Conservation (phyloP, 768 basidiomycete genomes). For the Hypholoma sublateritium region DNA sequence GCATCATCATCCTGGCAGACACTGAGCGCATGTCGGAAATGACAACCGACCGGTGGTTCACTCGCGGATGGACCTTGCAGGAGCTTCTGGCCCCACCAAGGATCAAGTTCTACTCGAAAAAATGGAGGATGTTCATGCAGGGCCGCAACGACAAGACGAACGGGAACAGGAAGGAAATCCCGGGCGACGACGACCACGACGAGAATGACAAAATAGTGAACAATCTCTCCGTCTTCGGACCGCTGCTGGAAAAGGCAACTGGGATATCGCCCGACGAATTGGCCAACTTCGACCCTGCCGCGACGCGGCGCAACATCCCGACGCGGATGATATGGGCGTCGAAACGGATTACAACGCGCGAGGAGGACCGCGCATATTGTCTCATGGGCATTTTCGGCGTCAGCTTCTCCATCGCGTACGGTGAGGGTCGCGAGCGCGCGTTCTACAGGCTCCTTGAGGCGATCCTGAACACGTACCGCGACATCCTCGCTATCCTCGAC, state of each 20-base stretch:
- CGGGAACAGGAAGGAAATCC: not conserved
- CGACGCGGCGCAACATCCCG: constrained; percentile 1
- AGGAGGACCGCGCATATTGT: constrained; percentile 10
- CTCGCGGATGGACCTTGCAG: constrained; percentile 15
- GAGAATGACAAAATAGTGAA: not conserved
- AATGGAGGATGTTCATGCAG: constrained; percentile 1
- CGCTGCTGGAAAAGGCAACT: constrained; percentile 12
- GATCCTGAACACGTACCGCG: constrained; percentile 6
- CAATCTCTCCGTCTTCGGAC: not conserved
- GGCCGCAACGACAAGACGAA: constrained; percentile 5
- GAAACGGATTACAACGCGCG: constrained; percentile 5
- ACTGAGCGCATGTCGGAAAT: constrained; percentile 3
- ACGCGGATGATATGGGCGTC: constrained; percentile 12
- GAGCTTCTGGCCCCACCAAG: constrained; percentile 9
- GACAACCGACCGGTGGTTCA: constrained; percentile 11
- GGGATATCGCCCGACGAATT: constrained; percentile 8
- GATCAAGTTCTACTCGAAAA: constrained; percentile 8
- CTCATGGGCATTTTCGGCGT: constrained; percentile 13
- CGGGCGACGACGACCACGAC: not conserved
- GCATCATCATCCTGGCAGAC: constrained; percentile 8
- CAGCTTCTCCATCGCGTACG: constrained; percentile 13
- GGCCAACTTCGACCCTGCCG: constrained; percentile 4
- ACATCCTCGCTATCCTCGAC: constrained; percentile 9
- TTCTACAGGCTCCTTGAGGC: constrained; percentile 12
- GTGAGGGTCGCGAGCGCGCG: constrained; percentile 13